A percentile compares a stretch with the other conserved stretches of the same genome.
Conservation (phyloP, 2,329 filamentous ascomycete species). For the Trichoderma simmonsii region DNA sequence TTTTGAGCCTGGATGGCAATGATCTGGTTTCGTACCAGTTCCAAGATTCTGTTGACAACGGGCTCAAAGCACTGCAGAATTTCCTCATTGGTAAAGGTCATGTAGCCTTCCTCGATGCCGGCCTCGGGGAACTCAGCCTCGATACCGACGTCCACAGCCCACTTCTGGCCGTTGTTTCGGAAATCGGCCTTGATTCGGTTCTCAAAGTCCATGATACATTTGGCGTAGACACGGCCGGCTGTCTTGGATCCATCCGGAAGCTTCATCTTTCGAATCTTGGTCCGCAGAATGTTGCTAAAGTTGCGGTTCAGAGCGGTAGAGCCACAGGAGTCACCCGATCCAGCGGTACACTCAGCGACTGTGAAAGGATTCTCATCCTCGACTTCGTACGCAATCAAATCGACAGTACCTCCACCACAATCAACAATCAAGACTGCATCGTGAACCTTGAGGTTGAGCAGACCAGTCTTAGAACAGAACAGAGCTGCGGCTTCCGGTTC, state of each 20-base stretch:
- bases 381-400: constrained; percentile 98
- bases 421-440: constrained; percentile 98
- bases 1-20: constrained; percentile 99
- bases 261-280: constrained; percentile 99
- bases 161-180: constrained; percentile 98
- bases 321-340: constrained; percentile 94
- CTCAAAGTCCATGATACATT: constrained; percentile 99
- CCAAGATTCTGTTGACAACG: constrained; percentile 93
- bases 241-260: constrained; percentile 94
- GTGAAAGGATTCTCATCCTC: constrained; percentile 97
- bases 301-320: constrained; percentile 98
- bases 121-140: constrained; percentile 97
- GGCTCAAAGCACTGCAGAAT: constrained; percentile 99
- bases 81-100: constrained; percentile 99
- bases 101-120: constrained; percentile 97
- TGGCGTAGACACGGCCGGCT: constrained; percentile 96
- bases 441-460: constrained; percentile 95
- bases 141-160: constrained; percentile 97
- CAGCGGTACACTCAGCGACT: constrained; percentile 93
- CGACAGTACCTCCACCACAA: constrained; percentile 96
- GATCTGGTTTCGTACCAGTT: constrained; percentile 96
- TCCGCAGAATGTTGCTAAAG: constrained; percentile 95
- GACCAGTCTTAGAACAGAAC: constrained; percentile 95
- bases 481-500: constrained; percentile 96
- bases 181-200: constrained; percentile 99